A percentile compares a stretch with the other conserved stretches of the same genome.
These are phyloP conservation scores for Cordyceps cateniannulata DNA, from an alignment of 2,329 filamentous ascomycete genomes.

Conservation along the genomic window DNA sequence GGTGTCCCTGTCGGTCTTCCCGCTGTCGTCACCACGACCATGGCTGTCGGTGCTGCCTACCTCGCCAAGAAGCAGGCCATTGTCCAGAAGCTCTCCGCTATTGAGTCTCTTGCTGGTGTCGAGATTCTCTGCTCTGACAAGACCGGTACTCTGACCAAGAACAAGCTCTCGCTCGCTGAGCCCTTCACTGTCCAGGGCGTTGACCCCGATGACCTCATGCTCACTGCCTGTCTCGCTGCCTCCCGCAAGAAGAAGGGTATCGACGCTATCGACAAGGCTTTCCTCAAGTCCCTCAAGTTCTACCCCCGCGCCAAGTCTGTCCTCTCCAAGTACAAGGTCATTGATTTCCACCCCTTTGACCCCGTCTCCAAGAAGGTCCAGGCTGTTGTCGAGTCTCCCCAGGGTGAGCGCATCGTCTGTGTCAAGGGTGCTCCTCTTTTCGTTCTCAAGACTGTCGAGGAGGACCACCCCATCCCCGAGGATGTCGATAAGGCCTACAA, in stretches of 20 bases:
- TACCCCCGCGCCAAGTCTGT: slow-evolving; percentile 78
- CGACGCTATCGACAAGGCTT: slow-evolving; percentile 91
- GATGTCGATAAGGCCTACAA: slow-evolving; percentile 78
- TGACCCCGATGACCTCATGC: slow-evolving; percentile 81
- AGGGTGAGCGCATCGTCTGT: slow-evolving; percentile 79
- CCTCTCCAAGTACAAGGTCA: slow-evolving; percentile 75
- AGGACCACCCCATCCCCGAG: slow-evolving; percentile 73
- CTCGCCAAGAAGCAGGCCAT: slow-evolving; percentile 90
- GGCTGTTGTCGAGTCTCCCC: slow-evolving; percentile 73
- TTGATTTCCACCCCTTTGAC: slow-evolving; percentile 84
- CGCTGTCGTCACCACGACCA: slow-evolving; percentile 87
- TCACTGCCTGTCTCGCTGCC: slow-evolving; percentile 83
- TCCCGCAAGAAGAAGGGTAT: slow-evolving; percentile 95
- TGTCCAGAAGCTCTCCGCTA: slow-evolving; percentile 86
- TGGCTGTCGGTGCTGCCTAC: slow-evolving; percentile 89
- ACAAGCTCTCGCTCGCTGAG: slow-evolving; percentile 83
- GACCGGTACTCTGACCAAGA: slow-evolving; percentile 89
- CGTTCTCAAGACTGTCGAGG: slow-evolving; percentile 80
- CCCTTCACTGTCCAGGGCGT: slow-evolving; percentile 79
- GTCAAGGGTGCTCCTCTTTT: slow-evolving; percentile 88
- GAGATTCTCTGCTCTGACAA: slow-evolving; percentile 94
- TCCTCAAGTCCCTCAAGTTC: slow-evolving; percentile 75
- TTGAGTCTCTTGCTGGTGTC: slow-evolving; percentile 86
- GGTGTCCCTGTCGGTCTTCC: slow-evolving; percentile 91
- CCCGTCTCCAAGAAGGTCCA: slow-evolving; percentile 91